These are phyloP conservation scores for Phanerochaete sordida DNA, from an alignment of 768 basidiomycete species.

Conservation along the genomic window DNA sequence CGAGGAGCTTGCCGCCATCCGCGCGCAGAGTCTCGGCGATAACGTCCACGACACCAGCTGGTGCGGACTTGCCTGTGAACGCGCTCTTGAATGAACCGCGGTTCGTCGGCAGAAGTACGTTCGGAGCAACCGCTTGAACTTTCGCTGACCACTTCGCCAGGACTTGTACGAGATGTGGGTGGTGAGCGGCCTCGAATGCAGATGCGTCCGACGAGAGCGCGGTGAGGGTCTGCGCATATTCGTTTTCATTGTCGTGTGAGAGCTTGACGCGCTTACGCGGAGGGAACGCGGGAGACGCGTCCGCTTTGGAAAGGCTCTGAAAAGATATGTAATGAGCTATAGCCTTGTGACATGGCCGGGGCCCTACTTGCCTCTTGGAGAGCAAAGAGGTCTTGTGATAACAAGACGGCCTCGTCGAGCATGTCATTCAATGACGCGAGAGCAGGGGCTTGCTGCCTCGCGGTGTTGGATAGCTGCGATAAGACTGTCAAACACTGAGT, in stretches of 20 bases:
- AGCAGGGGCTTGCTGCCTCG: constrained; percentile 36
- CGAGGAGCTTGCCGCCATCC: constrained; percentile 55
- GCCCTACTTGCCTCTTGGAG: constrained; percentile 57
- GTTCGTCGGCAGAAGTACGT: constrained; percentile 65
- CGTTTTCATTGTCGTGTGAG: constrained; percentile 27
- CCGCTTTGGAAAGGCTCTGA: not conserved
- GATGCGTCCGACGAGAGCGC: constrained; percentile 31
- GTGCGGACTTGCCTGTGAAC: constrained; percentile 14
- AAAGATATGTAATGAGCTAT: constrained; percentile 5
- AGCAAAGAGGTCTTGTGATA: constrained; percentile 66
- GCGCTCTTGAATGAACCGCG: constrained; percentile 59
- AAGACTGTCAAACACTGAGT: no score
- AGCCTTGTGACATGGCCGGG: not conserved
- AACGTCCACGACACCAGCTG: constrained; percentile 67
- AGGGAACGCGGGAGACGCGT: constrained; percentile 25
- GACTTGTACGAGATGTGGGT: constrained; percentile 71
- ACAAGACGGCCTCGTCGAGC: constrained; percentile 53
- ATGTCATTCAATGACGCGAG: constrained; percentile 46
- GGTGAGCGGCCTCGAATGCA: constrained; percentile 41
- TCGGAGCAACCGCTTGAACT: constrained; percentile 88
- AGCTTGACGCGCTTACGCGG: constrained; percentile 56
- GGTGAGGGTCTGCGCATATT: constrained; percentile 38
- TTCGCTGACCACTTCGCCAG: constrained; percentile 95
- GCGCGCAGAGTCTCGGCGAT: constrained; percentile 66
- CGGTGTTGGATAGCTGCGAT: no score